phyloP scores from a whole-genome alignment of 495 filamentous ascomycete species.

The Penicillium lividum region DNA sequence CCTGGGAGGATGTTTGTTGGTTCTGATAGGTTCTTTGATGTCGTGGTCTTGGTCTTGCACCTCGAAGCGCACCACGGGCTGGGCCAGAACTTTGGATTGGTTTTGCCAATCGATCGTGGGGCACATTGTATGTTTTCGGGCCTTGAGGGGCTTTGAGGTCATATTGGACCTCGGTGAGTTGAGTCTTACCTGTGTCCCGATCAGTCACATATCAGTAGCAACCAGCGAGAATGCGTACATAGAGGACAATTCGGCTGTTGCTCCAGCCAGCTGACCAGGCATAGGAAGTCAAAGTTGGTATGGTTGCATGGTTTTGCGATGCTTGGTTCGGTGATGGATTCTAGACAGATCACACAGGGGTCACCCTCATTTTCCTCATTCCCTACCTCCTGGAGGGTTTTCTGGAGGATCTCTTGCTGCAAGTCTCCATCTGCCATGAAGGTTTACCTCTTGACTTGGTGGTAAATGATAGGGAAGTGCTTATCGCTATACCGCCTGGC shows the following conservation, averaged over 20 bases:
- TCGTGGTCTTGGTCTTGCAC: conserved; percentile 23
- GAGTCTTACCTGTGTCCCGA: conserved; percentile 53
- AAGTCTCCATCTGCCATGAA: conserved; percentile 45
- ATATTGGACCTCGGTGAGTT: conserved; percentile 69
- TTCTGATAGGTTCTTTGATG: conserved; percentile 27
- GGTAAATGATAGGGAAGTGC: not conserved
- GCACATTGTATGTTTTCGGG: conserved; percentile 55
- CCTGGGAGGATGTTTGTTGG: conserved; percentile 40
- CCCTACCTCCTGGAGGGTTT: conserved; percentile 45
- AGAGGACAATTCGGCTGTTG: conserved; percentile 73
- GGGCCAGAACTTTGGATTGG: not conserved
- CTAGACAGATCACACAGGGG: conserved; percentile 67
- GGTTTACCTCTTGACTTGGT: not conserved
- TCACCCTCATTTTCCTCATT: conserved; percentile 36
- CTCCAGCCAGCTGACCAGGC: conserved; percentile 80
- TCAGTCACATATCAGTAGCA: conserved; percentile 17
- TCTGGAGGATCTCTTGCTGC: conserved; percentile 44
- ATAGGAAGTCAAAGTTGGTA: conserved; percentile 79
- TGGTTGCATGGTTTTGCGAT: conserved; percentile 75
- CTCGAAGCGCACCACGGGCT: conserved; percentile 1
- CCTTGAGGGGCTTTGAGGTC: conserved; percentile 52
- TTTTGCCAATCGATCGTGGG: conserved; percentile 7
- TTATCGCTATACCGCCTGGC: conserved; percentile 7
- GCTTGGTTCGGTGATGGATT: conserved; percentile 69
- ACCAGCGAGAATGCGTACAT: conserved; percentile 46